phyloP scores from a whole-genome alignment of 306 rosid genomes.

The Sphenostylis stenocarpa region DNA sequence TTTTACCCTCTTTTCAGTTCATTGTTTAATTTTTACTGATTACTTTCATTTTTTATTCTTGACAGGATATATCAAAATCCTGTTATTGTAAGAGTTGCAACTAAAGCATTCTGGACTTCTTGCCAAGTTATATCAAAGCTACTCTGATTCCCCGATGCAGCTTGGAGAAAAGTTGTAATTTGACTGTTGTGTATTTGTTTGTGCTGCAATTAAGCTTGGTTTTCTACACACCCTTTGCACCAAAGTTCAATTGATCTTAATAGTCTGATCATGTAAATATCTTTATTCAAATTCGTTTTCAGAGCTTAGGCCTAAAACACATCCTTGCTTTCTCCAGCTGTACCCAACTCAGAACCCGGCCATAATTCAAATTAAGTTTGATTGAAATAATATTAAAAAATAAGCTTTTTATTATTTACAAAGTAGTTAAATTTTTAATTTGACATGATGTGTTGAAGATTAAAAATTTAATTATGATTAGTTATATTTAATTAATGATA shows the following conservation, averaged over 20 bases:
- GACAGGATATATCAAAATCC: slow-evolving; percentile 97
- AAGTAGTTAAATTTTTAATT: not conserved
- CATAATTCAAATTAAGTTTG: not conserved
- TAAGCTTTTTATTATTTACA: not conserved
- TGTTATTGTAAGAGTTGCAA: slow-evolving; percentile 65
- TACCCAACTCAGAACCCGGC: not conserved
- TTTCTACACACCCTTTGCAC: slow-evolving; percentile 15
- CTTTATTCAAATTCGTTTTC: slow-evolving; percentile 27
- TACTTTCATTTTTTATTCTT: not conserved
- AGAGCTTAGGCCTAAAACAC: slow-evolving; percentile 8
- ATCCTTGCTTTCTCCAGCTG: not conserved
- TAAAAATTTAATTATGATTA: not conserved
- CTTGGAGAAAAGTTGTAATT: slow-evolving; percentile 29
- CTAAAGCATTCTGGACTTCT: slow-evolving; percentile 89
- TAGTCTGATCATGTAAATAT: slow-evolving; percentile 49
- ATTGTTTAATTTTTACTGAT: not conserved
- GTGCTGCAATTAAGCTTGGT: slow-evolving; percentile 37
- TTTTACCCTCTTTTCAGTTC: not conserved
- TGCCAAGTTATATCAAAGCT: slow-evolving; percentile 94
- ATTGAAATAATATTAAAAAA: not conserved
- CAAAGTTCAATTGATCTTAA: slow-evolving; percentile 29
- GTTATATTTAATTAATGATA: not conserved
- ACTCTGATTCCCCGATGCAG: slow-evolving; percentile 51
- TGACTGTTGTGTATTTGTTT: slow-evolving; percentile 21
- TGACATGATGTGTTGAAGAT: not conserved